A percentile compares a stretch with the other conserved stretches of the same genome.
These are phyloP conservation scores for Trichoderma virens DNA, from an alignment of 495 filamentous ascomycete genomes.

Conservation along the genomic window DNA sequence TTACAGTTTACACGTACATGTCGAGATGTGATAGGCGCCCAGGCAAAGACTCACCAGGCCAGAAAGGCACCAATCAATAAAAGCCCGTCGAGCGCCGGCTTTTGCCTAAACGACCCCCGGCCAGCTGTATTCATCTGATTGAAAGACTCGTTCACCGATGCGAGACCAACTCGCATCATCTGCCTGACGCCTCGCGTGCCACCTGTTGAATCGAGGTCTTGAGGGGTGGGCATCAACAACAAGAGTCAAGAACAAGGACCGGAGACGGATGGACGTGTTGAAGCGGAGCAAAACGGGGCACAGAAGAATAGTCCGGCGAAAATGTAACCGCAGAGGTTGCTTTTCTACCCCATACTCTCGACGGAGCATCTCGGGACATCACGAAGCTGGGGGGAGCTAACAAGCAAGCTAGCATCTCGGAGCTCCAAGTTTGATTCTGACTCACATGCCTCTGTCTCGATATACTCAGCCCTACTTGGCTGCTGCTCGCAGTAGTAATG, in stretches of 20 bases:
- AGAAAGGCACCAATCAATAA: background rate
- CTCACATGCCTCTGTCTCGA: background rate
- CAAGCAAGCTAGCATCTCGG: no score
- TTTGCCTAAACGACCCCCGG: background rate
- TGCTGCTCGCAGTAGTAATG: no score
- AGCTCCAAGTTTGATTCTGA: background rate
- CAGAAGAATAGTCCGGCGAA: background rate
- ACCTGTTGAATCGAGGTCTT: background rate
- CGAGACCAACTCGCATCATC: background rate
- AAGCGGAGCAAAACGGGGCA: background rate
- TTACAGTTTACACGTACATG: background rate
- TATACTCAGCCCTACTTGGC: background rate
- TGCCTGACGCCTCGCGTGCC: background rate
- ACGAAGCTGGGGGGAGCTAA: no score
- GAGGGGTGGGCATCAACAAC: background rate
- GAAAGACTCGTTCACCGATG: background rate
- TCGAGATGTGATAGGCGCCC: background rate
- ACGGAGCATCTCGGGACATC: no score
- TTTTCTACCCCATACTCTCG: background rate
- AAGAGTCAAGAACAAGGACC: background rate
- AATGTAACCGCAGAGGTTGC: background rate
- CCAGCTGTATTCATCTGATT: conserved; percentile 4
- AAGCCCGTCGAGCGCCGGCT: background rate
- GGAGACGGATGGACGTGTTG: background rate
- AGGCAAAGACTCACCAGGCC: background rate